These are phyloP conservation scores for Apiotrichum siamense DNA, from an alignment of 1,284 basidiomycete species.

Conservation along the genomic window DNA sequence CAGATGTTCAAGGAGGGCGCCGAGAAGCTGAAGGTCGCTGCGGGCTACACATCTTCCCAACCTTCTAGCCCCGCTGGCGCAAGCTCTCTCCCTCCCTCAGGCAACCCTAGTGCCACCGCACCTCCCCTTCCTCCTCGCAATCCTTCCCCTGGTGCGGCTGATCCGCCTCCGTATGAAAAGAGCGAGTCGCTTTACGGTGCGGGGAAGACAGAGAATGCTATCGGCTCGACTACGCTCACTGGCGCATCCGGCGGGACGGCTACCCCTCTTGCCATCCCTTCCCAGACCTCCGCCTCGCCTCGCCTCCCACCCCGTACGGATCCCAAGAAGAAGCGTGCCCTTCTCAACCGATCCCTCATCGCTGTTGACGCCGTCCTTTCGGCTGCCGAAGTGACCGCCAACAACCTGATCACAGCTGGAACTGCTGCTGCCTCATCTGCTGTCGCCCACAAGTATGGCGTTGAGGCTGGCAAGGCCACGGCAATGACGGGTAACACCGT, in stretches of 20 bases:
- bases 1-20: neutral
- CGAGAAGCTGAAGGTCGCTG: neutral
- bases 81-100: neutral
- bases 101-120: neutral
- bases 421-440: slow-evolving; percentile 56
- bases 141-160: no score
- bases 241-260: no score
- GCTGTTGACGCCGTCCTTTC: slow-evolving; percentile 68
- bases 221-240: no score
- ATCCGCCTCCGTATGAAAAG: no score
- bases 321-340: slow-evolving; percentile 30
- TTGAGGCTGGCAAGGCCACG: slow-evolving; percentile 58
- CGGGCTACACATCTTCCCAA: neutral
- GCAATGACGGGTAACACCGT: slow-evolving; percentile 57
- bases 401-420: slow-evolving; percentile 57
- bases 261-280: neutral
- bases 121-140: neutral
- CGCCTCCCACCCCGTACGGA: neutral
- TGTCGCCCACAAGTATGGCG: slow-evolving; percentile 58
- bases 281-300: neutral
- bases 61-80: neutral
- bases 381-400: slow-evolving; percentile 61
- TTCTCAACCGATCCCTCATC: slow-evolving; percentile 55
- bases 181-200: no score
- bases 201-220: no score